A percentile compares a stretch with the other conserved stretches of the same genome.
Evolutionary conservation across 345 rosid species (phyloP).

Genomic region (Clarkia xantiana): DNA sequence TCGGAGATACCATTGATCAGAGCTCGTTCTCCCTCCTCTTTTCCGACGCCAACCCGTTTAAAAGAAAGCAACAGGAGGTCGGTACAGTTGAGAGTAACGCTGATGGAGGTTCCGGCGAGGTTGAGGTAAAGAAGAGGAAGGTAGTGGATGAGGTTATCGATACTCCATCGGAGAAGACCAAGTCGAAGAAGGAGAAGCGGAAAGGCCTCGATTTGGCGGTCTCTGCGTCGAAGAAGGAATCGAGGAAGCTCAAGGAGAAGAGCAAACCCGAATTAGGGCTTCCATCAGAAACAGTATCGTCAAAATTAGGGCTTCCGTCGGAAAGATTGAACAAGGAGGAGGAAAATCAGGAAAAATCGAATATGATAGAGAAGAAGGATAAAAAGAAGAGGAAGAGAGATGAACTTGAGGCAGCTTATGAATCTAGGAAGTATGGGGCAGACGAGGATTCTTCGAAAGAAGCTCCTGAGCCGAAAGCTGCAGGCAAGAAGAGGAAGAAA

Average conservation of each 20-base stretch:
- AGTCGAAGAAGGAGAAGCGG: constrained; percentile 4
- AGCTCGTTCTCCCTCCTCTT: constrained; percentile 30
- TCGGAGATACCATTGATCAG: constrained; percentile 17
- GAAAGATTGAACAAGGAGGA: constrained; percentile 4
- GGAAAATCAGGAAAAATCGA: constrained; percentile 1
- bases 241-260: constrained; percentile 16
- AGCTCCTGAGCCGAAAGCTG: constrained; percentile 13
- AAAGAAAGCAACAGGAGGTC: constrained; percentile 34
- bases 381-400: constrained; percentile 84
- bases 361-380: constrained; percentile 15
- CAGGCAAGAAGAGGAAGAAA: constrained; percentile 77
- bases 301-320: background rate
- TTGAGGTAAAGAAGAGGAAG: constrained; percentile 10
- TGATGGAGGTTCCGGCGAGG: constrained; percentile 8
- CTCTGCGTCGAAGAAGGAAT: constrained; percentile 12
- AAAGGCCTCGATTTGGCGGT: constrained; percentile 8
- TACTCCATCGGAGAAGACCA: constrained; percentile 1
- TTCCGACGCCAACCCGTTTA: constrained; percentile 74
- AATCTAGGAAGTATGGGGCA: constrained; percentile 51
- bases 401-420: constrained; percentile 73
- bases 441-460: constrained; percentile 9
- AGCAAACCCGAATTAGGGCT: constrained; percentile 3
- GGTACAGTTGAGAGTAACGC: constrained; percentile 3
- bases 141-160: constrained; percentile 2
- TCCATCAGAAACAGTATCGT: background rate